phyloP scores from a whole-genome alignment of 2,329 filamentous ascomycete species.

The Furcasterigmium sp. region DNA sequence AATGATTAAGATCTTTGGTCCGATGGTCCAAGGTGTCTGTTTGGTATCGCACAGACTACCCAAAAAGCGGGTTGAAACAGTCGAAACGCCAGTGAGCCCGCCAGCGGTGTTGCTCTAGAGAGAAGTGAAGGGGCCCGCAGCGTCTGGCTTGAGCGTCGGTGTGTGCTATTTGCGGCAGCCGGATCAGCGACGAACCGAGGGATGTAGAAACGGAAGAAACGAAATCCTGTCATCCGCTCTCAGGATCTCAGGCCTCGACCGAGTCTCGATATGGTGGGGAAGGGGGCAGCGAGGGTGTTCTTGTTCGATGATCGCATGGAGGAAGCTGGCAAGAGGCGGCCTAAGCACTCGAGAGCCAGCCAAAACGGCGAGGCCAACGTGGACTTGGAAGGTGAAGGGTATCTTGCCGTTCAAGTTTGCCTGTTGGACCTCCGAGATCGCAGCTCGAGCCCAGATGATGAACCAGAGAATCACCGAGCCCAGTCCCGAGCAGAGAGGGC shows the following conservation, averaged over 20 bases:
- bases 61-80: slow-evolving; percentile 30
- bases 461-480: no score
- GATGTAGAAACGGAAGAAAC: slow-evolving; percentile 10
- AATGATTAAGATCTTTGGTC: slow-evolving; percentile 3
- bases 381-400: no score
- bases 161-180: slow-evolving; percentile 9
- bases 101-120: slow-evolving; percentile 17
- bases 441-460: no score
- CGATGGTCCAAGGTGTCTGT: slow-evolving; percentile 1
- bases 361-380: no score
- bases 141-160: slow-evolving; percentile 15
- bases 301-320: background rate
- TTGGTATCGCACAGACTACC: slow-evolving; percentile 25
- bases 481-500: no score
- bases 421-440: no score
- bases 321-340: no score
- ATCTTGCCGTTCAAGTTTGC: no score
- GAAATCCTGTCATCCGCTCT: slow-evolving; percentile 13
- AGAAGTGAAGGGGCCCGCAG: slow-evolving; percentile 14
- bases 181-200: slow-evolving; percentile 15
- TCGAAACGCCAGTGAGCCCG: slow-evolving; percentile 30
- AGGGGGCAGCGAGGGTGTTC: background rate
- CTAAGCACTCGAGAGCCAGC: no score
- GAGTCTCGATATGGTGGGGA: slow-evolving; percentile 15
- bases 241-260: slow-evolving; percentile 17